These are phyloP conservation scores for Pythium grandisporangium DNA, from an alignment of 352 stramenopile genomes.

Conservation along the genomic window DNA sequence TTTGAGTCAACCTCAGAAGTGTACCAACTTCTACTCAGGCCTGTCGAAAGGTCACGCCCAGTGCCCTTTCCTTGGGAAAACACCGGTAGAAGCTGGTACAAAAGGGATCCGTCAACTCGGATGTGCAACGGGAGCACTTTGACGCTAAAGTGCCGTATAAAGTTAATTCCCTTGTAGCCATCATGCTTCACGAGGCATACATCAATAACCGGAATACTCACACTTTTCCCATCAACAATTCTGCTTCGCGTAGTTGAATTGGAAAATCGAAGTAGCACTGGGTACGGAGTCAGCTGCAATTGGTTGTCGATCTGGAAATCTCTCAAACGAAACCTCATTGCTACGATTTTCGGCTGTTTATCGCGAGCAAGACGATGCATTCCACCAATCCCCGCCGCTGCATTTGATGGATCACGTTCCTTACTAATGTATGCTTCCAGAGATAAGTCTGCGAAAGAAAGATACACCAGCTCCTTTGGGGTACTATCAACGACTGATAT, in stretches of 20 bases:
- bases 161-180: slow-evolving; percentile 80
- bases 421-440: slow-evolving; percentile 56
- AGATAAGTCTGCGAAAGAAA: slow-evolving; percentile 52
- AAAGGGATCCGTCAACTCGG: slow-evolving; percentile 70
- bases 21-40: slow-evolving; percentile 11
- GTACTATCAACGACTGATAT: slow-evolving; percentile 66
- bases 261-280: slow-evolving; percentile 77
- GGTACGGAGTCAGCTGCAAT: slow-evolving; percentile 70
- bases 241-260: slow-evolving; percentile 39
- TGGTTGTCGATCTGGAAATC: slow-evolving; percentile 88
- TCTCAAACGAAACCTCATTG: slow-evolving; percentile 53
- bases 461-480: slow-evolving; percentile 75
- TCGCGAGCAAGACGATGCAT: slow-evolving; percentile 53
- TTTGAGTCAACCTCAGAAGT: slow-evolving; percentile 24
- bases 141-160: slow-evolving; percentile 77
- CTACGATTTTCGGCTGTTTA: slow-evolving; percentile 40
- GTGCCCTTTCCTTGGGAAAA: slow-evolving; percentile 37
- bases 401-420: slow-evolving; percentile 15
- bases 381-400: background rate
- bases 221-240: slow-evolving; percentile 35
- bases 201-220: slow-evolving; percentile 62
- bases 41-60: slow-evolving; percentile 8
- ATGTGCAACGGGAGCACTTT: slow-evolving; percentile 65
- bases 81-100: slow-evolving; percentile 66
- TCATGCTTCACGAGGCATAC: slow-evolving; percentile 78